A percentile compares a stretch with the other conserved stretches of the same genome.
Conservation (phyloP, 2,329 filamentous ascomycete species). For the Ophiocordyceps camponoti-saundersi region DNA sequence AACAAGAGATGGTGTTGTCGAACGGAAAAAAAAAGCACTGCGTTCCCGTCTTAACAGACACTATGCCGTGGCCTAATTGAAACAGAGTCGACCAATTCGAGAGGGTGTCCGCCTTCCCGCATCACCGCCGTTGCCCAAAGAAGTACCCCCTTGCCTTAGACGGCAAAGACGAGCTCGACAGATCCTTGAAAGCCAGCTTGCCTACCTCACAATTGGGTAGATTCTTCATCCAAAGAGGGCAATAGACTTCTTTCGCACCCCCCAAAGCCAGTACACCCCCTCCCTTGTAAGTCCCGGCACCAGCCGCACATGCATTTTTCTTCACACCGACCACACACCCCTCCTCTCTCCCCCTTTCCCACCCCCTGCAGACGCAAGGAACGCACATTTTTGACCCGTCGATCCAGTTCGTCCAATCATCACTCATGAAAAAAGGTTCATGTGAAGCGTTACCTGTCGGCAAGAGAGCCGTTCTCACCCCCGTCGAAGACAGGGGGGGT, state of each 20-base stretch:
- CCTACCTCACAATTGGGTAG: neutral
- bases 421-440: conserved; percentile 21
- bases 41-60: neutral
- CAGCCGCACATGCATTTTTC: conserved; percentile 5
- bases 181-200: neutral
- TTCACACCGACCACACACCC: neutral
- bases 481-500: conserved; percentile 6
- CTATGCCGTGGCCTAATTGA: conserved; percentile 7
- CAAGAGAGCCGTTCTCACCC: conserved; percentile 9
- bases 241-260: neutral
- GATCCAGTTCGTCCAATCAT: conserved; percentile 30
- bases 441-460: conserved; percentile 20
- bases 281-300: conserved; percentile 3
- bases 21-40: neutral
- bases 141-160: conserved; percentile 15
- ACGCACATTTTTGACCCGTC: conserved; percentile 14
- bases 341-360: neutral
- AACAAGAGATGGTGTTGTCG: neutral
- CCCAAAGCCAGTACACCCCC: conserved; percentile 1
- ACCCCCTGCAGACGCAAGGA: conserved; percentile 10
- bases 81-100: conserved; percentile 8
- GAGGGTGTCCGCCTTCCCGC: conserved; percentile 4
- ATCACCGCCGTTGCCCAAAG: conserved; percentile 11
- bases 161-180: conserved; percentile 9
- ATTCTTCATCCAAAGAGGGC: neutral